Evolutionary conservation across 2,329 filamentous ascomycete species (phyloP), one percentile per base, ranked within the genome.

Genomic region (Verticillium albo-atrum): DNA sequence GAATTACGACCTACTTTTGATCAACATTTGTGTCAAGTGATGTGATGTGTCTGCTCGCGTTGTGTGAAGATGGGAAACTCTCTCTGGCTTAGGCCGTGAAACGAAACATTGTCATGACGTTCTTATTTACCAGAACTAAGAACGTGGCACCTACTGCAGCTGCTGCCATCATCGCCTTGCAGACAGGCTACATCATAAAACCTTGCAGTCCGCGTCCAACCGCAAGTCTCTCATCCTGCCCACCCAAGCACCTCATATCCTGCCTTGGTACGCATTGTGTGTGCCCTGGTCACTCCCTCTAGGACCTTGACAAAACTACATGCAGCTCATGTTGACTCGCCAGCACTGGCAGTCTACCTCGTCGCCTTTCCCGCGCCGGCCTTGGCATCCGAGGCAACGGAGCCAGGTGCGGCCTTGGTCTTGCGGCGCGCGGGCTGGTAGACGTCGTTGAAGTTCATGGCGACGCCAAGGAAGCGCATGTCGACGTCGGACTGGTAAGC

Each of bases 401-500:
- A 52, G 7, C 53, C 61, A 12, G 63, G 60, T 6, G 67, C 64
- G 6, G 67, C 61, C 73, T 78, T 81, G 60, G 82, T 76, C 75
- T 87, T 87, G 71, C 88, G 84, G 68, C 87, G 82, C 52, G 88
- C 84, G 15, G 91, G 90, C 74, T 91, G 85, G 74, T 98, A 98
- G 27, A 96, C 90, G 72, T 98, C 94, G 75, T 99, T 99, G 75
- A 98, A 99, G 76, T 98, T 99, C 92, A 99, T 98, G 47, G 95
- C 91, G 54, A 98, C 92, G 42, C 92, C 95, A 65, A 99, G 77
- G 79, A 98, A 98, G 58, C 94, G 84, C 87, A 99, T 91, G 73
- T 99, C 95, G 56, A 93, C 88, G 72, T 99, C 95, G 1, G 92
- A 89, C 75, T 98, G 94, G 75, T 96, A 94, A 9, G 92, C 90